These are phyloP conservation scores for Paraphaeosphaeria sporulosa DNA, from an alignment of 2,329 filamentous ascomycete species.

Conservation along the genomic window DNA sequence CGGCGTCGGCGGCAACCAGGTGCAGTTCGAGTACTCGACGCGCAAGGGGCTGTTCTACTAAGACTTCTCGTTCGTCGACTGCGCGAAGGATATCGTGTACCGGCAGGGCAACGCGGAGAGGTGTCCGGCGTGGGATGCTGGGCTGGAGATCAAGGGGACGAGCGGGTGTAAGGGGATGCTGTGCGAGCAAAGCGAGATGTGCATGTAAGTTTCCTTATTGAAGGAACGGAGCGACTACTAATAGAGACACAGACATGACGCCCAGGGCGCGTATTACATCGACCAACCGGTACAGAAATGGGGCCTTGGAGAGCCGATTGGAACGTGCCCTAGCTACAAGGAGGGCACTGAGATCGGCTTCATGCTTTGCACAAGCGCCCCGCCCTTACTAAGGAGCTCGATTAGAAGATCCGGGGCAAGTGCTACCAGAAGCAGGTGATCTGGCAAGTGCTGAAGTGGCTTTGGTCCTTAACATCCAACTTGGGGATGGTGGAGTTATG, in stretches of 20 bases:
- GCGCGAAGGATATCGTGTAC: neutral
- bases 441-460: neutral
- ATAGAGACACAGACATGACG: neutral
- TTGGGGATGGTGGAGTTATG: neutral
- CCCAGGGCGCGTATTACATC: neutral
- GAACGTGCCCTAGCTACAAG: neutral
- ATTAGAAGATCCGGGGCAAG: neutral
- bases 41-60: neutral
- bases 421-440: neutral
- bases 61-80: conserved; percentile 5
- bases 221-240: neutral
- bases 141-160: neutral
- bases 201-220: neutral
- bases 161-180: neutral
- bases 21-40: conserved; percentile 7
- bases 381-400: neutral
- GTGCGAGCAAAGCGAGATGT: neutral
- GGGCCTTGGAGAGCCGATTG: neutral
- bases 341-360: neutral
- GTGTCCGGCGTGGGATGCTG: conserved; percentile 1
- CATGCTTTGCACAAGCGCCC: neutral
- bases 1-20: neutral
- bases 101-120: neutral
- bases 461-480: no score
- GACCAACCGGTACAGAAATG: neutral